Conservation (phyloP, 106 monocot genomes). For the Dioscorea dumetorum region DNA sequence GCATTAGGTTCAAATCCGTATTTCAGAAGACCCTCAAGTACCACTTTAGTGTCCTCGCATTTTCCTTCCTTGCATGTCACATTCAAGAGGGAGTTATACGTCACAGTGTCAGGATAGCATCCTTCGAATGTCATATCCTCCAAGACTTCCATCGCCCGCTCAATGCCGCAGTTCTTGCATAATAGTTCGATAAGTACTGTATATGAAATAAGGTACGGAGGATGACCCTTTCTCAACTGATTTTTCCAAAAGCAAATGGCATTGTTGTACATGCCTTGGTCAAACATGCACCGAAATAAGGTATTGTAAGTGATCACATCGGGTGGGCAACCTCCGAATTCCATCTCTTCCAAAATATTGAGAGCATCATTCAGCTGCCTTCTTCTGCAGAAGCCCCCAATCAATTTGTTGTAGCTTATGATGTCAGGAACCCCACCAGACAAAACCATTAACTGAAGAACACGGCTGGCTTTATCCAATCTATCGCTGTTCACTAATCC, state of each 20-base stretch:
- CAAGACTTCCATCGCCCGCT: conserved; percentile 36
- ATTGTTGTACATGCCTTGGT: conserved; percentile 28
- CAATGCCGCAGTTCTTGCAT: conserved; percentile 52
- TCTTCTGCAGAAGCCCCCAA: conserved; percentile 53
- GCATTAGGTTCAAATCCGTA: conserved; percentile 61
- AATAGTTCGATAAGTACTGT: conserved; percentile 65
- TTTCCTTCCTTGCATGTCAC: conserved; percentile 53
- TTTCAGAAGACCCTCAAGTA: conserved; percentile 32
- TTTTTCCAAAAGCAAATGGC: conserved; percentile 64
- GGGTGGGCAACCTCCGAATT: conserved; percentile 55
- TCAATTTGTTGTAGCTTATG: conserved; percentile 74
- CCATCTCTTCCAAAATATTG: conserved; percentile 44
- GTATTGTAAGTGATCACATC: conserved; percentile 74
- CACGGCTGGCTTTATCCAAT: conserved; percentile 38
- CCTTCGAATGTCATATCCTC: conserved; percentile 63
- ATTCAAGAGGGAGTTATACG: conserved; percentile 64
- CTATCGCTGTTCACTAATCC: conserved; percentile 47
- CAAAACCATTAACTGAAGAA: conserved; percentile 48
- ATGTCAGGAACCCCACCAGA: conserved; percentile 66
- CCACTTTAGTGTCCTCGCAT: conserved; percentile 28
- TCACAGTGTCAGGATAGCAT: conserved; percentile 69
- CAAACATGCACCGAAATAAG: conserved; percentile 52
- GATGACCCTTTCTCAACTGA: conserved; percentile 46
- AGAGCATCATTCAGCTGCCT: conserved; percentile 41
- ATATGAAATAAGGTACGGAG: conserved; percentile 52